Evolutionary conservation across 768 basidiomycete species (phyloP), one percentile per base, ranked within the genome.

Genomic region (Hygrophoropsis aurantiaca): DNA sequence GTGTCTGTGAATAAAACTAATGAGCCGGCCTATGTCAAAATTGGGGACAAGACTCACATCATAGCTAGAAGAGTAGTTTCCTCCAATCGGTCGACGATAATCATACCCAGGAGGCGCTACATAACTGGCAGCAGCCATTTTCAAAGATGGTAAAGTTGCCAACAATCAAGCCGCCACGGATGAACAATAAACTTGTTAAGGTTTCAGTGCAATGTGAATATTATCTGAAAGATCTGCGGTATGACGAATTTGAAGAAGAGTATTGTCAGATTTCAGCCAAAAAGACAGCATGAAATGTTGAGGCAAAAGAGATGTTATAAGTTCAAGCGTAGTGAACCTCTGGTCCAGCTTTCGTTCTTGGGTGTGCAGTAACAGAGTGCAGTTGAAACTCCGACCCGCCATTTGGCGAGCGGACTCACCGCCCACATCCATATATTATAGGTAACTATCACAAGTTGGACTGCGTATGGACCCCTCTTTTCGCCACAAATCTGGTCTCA

Each of bases 311-410:
- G 16, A 8, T 7, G 6, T 13, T 6, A 30, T 30, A 13, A 30
- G 27, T 30, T 30, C 7, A 30, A 30, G 13, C 6, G 27, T 13
- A 30, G 13, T 6, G 13, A 13, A 30, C 7, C 6, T 13, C 27
- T 30, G 6, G 27, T 6, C 27, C 27, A 30, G 27, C 27, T 30
- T 30, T 13, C 27, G 27, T 6, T 30, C 24, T 43, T 43, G 46
- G 44, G 44, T 42, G 44, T 41, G 39, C 44, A 41, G 37, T 3
- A 46, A 39, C 39, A 27, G 41, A 39, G 41, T 24, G 15, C 50
- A 51, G 58, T 66, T 66, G 21, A 62, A 68, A 66, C 65, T 68
- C 65, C 66, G 65, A 47, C 46, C 40, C 41, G 40, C 44, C 42
- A 46, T 19, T 18, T 47, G 46, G 44, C 25, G 46, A 32, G 32